phyloP scores from a whole-genome alignment of 2,329 filamentous ascomycete species.

The Colletotrichum godetiae region DNA sequence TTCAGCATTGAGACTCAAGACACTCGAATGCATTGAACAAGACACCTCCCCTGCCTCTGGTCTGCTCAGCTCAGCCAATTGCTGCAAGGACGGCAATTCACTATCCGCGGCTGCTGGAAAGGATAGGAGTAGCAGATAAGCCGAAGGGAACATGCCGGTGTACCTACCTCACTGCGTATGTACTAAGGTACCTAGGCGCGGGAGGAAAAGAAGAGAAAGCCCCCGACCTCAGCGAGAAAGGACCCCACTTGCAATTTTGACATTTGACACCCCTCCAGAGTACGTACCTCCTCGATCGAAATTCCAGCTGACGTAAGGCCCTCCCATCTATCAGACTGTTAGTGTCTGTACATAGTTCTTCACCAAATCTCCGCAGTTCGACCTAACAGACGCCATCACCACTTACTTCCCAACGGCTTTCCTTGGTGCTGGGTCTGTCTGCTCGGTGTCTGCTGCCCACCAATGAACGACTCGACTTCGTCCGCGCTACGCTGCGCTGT shows the following conservation, averaged over 20 bases:
- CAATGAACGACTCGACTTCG: neutral
- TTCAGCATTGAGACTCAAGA: neutral
- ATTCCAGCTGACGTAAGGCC: neutral
- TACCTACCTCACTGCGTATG: no score
- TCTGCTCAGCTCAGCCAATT: neutral
- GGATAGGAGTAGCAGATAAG: neutral
- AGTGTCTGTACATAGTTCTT: neutral
- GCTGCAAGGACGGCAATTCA: neutral
- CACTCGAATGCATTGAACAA: neutral
- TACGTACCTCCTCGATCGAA: no score
- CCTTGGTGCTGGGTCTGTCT: neutral
- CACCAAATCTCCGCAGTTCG: neutral
- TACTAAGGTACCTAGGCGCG: neutral
- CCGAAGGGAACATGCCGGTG: neutral
- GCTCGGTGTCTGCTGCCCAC: neutral
- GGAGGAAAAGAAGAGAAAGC: neutral
- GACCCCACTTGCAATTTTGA: constrained; percentile 19
- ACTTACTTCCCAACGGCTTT: neutral
- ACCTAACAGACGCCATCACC: neutral
- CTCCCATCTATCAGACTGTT: neutral
- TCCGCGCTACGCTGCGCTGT: neutral
- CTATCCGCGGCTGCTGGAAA: neutral
- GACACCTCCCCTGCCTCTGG: neutral
- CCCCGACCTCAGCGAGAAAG: neutral
- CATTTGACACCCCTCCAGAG: neutral